Evolutionary conservation across 2,329 filamentous ascomycete species (phyloP).

Genomic region (Aspergillus versicolor): DNA sequence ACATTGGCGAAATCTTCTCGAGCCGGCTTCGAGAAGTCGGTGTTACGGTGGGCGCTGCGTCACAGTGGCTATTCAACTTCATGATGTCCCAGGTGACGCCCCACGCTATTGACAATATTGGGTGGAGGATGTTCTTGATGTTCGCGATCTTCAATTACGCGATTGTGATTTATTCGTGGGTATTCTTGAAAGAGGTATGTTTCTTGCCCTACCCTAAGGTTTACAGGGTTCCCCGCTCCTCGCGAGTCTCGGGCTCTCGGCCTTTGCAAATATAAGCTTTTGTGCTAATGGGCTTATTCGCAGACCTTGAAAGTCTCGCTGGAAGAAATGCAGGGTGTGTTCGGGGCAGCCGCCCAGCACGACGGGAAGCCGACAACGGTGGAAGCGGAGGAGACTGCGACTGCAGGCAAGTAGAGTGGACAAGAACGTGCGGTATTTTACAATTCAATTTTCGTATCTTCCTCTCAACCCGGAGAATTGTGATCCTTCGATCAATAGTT

Average conservation of each 20-base stretch:
- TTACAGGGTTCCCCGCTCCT: too few relatives aligned
- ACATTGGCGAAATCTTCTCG: constrained; percentile 39
- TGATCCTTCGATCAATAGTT: neutral
- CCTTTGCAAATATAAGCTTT: neutral
- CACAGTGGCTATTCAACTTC: constrained; percentile 43
- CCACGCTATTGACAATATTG: constrained; percentile 47
- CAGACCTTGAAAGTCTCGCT: constrained; percentile 46
- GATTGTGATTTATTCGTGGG: constrained; percentile 45
- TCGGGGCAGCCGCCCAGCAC: constrained; percentile 22
- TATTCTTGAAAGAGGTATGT: constrained; percentile 42
- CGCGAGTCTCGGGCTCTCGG: too few relatives aligned
- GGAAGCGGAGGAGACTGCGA: neutral
- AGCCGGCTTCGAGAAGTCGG: constrained; percentile 37
- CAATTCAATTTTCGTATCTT: too few relatives aligned
- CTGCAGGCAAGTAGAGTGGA: neutral
- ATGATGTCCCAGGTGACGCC: constrained; percentile 41
- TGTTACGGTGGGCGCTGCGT: constrained; percentile 34
- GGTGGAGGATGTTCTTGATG: constrained; percentile 53
- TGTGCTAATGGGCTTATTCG: constrained; percentile 2
- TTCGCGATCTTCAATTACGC: constrained; percentile 51
- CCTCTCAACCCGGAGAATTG: neutral
- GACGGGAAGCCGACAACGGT: neutral
- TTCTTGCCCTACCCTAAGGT: neutral
- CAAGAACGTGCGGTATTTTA: too few relatives aligned
- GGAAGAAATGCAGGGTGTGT: constrained; percentile 47